A percentile compares a stretch with the other conserved stretches of the same genome.
Evolutionary conservation across 495 filamentous ascomycete species (phyloP).

Genomic region (Aspergillus funiculosus): DNA sequence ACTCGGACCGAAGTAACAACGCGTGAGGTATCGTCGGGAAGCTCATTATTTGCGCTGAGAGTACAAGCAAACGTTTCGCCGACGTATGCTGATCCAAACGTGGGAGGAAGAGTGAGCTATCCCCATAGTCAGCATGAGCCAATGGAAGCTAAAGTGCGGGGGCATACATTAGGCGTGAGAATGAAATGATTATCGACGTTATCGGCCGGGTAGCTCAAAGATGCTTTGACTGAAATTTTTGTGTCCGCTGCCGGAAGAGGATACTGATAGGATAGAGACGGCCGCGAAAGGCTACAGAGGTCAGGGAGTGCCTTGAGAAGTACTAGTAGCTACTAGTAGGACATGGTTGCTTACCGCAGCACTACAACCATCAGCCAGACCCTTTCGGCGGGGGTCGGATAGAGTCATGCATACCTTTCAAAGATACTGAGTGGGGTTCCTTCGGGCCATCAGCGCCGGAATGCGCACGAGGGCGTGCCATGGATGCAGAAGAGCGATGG

Average conservation of each 20-base stretch:
- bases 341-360: conserved; percentile 44
- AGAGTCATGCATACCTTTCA: conserved; percentile 56
- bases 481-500: conserved; percentile 13
- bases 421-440: conserved; percentile 76
- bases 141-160: not conserved
- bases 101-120: conserved; percentile 79
- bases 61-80: conserved; percentile 94
- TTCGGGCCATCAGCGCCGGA: conserved; percentile 56
- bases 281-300: conserved; percentile 47
- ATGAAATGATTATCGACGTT: conserved; percentile 48
- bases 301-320: conserved; percentile 14
- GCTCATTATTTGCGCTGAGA: conserved; percentile 88
- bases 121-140: conserved; percentile 1
- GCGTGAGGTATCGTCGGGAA: conserved; percentile 42
- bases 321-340: not conserved
- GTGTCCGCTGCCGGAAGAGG: conserved; percentile 49
- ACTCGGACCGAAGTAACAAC: conserved; percentile 71
- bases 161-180: conserved; percentile 52
- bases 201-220: conserved; percentile 48
- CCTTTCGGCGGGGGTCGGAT: not conserved
- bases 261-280: conserved; percentile 51
- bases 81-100: conserved; percentile 91
- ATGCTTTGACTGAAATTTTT: conserved; percentile 46
- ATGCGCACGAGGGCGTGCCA: conserved; percentile 42
- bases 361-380: conserved; percentile 28